Base-by-base conservation (phyloP, 2,329 filamentous ascomycete genomes). In the Triangularia verruculosa region DNA sequence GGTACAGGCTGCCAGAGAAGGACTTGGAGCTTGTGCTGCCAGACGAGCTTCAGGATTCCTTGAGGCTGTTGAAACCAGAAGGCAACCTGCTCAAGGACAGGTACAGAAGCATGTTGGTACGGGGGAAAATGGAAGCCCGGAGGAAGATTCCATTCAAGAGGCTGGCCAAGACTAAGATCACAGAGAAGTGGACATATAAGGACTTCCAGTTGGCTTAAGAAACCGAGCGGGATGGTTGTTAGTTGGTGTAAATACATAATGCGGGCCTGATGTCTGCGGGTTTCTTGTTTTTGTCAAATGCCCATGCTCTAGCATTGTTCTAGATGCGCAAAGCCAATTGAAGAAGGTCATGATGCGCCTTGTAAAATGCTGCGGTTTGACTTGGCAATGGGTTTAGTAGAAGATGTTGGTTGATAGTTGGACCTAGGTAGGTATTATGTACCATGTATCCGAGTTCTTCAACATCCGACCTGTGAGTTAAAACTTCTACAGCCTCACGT, bases 151-250 rank as follows among this genome's bases (percentile, higher is more conserved):
- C 89, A 6, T 94, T 95, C 79, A 85, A 84, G 72, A 96, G 91
- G 83, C 91, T 95, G 81, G 86, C 86, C 67, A 93, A 88, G 83
- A 88, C 82, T 70, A 92, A 91, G 76, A 78, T 88, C 59, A 97
- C 92, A 6, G 95, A 98, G 85, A 99, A 98, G 79, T 99, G 95
- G 95, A 87, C 89, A 53, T 91, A 97, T 81, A 99, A 99, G 83
- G 95, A 99, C 75, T 99, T 97, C 78, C 83, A 82, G 70, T 77
- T 91, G 61, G 57, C 64, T 25, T 65, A 55, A 59, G n/a, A 47
- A 47, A 17, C 15, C 1, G 39, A 9, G 7, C 5, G 20, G 7
- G n/a, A 17, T 47, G 39, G n/a, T 47, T 47, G 39, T 20, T 12
- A 20, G 39, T 47, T 20, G n/a, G 39, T 47, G 4, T 47, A 20